phyloP scores from a whole-genome alignment of 768 basidiomycete species.

The Lactifluus hygrophoroides region DNA sequence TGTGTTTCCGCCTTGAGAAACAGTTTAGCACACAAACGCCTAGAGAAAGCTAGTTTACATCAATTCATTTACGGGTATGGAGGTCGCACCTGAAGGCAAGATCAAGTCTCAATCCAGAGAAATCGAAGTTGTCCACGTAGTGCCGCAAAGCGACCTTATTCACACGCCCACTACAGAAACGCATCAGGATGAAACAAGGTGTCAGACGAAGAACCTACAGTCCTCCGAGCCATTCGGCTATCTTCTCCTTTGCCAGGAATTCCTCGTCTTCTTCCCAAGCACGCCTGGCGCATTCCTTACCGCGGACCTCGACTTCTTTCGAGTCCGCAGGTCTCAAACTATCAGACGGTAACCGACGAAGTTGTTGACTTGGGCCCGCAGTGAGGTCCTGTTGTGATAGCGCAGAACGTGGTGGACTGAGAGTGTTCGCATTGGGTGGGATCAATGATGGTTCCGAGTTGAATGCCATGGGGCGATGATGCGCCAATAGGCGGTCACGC shows the following conservation, averaged over 20 bases:
- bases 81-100: conserved; percentile 69
- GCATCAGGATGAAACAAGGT: conserved; percentile 1
- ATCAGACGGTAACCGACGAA: conserved; percentile 36
- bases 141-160: conserved; percentile 67
- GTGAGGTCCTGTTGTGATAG: conserved; percentile 50
- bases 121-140: conserved; percentile 89
- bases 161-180: conserved; percentile 49
- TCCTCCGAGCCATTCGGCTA: conserved; percentile 94
- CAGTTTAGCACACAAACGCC: conserved; percentile 83
- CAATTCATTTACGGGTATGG: not conserved
- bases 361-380: conserved; percentile 38
- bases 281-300: conserved; percentile 61
- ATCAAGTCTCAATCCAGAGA: conserved; percentile 72
- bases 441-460: conserved; percentile 79
- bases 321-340: conserved; percentile 33
- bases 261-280: conserved; percentile 84
- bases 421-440: conserved; percentile 39
- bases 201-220: conserved; percentile 51
- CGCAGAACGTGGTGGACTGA: conserved; percentile 24
- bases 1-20: conserved; percentile 95
- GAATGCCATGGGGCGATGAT: conserved; percentile 65
- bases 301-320: conserved; percentile 53
- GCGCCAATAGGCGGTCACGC: conserved; percentile 45
- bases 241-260: conserved; percentile 81
- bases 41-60: conserved; percentile 25